Base-by-base conservation (phyloP, 2,329 filamentous ascomycete species). In the Fusarium zealandicum region DNA sequence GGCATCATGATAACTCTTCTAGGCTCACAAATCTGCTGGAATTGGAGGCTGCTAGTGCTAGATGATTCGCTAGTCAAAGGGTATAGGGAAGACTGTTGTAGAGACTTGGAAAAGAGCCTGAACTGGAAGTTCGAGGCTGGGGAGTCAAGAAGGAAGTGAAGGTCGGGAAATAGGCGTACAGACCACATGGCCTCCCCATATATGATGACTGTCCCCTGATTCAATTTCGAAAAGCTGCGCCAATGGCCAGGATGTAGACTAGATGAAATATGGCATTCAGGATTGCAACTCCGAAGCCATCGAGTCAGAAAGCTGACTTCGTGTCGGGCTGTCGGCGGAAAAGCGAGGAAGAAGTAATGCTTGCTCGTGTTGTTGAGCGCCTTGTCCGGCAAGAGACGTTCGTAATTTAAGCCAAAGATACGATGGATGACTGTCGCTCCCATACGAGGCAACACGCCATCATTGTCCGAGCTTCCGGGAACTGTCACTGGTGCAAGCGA, bases 271-370 rank as follows among this genome's bases (percentile, higher is more conserved):
- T 70, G 73, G 58, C 77, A 80, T 2, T 72, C 57, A 0, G 72
- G 60, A 27, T 79, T 73, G 30, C 70, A 73, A 5, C 61, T 62
- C 6, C 70, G 71, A 9, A 85, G 63, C 80, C 81, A 85, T 14
- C 70, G 66, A 22, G 66, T 71, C 3, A 83, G n/a, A 8, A 78
- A 72, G 8, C 69, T 59, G 14, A 72, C 70, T 31, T 75, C 73
- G 10, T 70, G 49, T 7, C 59, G 51, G 22, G 71, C 70, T 2
- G 73, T 70, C 0, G 65, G 61, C 1, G 82, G 81, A 42, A 84
- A 84, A 2, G 78, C 70, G 1, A 86, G 65, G 54, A 78, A 84
- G 58, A 84, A 79, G 18, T 44, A 40, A 22, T 58, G 63, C 4
- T 69, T 62, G 20, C 59, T 64, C 7, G 56, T 51, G 10, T 45